Base-by-base conservation (phyloP, 2,329 filamentous ascomycete species). In the Davidsoniella eucalypti region DNA sequence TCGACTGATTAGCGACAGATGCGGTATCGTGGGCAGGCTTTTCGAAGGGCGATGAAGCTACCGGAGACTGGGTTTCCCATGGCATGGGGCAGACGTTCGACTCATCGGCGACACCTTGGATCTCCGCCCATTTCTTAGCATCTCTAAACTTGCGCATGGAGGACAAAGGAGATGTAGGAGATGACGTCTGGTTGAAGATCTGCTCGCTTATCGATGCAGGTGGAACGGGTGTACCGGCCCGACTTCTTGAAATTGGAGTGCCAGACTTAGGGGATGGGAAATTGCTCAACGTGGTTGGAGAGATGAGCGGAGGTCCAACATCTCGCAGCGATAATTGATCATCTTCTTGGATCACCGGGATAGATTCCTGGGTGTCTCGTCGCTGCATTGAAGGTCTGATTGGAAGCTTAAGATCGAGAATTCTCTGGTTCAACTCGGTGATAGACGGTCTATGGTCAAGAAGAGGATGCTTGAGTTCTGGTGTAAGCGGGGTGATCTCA, bases 41-140 rank as follows among this genome's bases (percentile, higher is more conserved):
- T 5, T 42, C 25, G 14, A 46, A 29, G 12, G 49, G 46, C 7
- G 23, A n/a, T 8, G 46, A 40, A n/a, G 36, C 38, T 8, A 21
- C 14, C 12, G 46, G 36, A 12, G 46, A 16, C 21, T 29, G 29
- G 12, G 29, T 45, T 29, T 50, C 49, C 49, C 49, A 50, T 16
- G 49, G 49, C 18, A 42, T 16, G 12, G 36, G 42, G 4, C 26
- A 41, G 18, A 50, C 17, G 37, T 40, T 36, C 7, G 49, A 50
- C 17, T 50, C 49, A 17, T 50, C 49, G 18, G 49, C 26, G 17
- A 50, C 33, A 23, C 49, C 49, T 9, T 50, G 49, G 9, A 50
- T 25, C 33, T 50, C 49, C 16, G 33, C 36, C 49, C 49, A 50
- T 16, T 50, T 50, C 33, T 45, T 45, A 3, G 49, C 6, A 37